Evolutionary conservation across 1,284 basidiomycete species (phyloP).

Genomic region (Leccinum solheimii): DNA sequence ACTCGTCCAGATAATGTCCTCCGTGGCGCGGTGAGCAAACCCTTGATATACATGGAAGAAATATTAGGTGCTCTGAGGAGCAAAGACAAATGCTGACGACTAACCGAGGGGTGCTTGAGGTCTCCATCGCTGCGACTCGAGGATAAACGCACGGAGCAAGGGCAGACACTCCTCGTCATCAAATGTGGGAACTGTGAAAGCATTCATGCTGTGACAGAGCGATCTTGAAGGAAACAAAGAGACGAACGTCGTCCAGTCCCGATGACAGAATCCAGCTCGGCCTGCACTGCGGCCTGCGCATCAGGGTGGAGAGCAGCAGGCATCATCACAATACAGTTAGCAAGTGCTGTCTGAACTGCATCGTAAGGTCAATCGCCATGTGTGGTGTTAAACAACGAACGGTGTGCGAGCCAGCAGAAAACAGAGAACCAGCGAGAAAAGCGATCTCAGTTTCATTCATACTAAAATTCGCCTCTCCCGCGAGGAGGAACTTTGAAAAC

Average conservation of each 20-base stretch:
- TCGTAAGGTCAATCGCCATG: neutral
- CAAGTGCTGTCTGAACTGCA: neutral
- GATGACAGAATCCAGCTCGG: slow-evolving; percentile 11
- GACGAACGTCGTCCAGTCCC: slow-evolving; percentile 1
- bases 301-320: slow-evolving; percentile 6
- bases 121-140: slow-evolving; percentile 16
- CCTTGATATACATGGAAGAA: neutral
- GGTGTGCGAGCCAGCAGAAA: slow-evolving; percentile 1
- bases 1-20: slow-evolving; percentile 16
- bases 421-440: slow-evolving; percentile 8
- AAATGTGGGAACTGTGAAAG: slow-evolving; percentile 10
- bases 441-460: slow-evolving; percentile 14
- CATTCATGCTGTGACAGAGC: neutral
- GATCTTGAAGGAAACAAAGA: neutral
- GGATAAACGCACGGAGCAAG: slow-evolving; percentile 13
- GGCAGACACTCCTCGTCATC: slow-evolving; percentile 3
- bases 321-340: neutral
- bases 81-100: neutral
- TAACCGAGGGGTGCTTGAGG: slow-evolving; percentile 3
- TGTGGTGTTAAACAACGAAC: slow-evolving; percentile 3
- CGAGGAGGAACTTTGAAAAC: slow-evolving; percentile 16
- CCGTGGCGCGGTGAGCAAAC: slow-evolving; percentile 7
- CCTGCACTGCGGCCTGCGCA: slow-evolving; percentile 13
- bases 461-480: slow-evolving; percentile 2
- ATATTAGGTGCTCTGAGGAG: neutral